Percentiles rank a stretch among this genome's conserved stretches.
phyloP scores from a whole-genome alignment of 495 filamentous ascomycete genomes.

The Penicillium daleae region DNA sequence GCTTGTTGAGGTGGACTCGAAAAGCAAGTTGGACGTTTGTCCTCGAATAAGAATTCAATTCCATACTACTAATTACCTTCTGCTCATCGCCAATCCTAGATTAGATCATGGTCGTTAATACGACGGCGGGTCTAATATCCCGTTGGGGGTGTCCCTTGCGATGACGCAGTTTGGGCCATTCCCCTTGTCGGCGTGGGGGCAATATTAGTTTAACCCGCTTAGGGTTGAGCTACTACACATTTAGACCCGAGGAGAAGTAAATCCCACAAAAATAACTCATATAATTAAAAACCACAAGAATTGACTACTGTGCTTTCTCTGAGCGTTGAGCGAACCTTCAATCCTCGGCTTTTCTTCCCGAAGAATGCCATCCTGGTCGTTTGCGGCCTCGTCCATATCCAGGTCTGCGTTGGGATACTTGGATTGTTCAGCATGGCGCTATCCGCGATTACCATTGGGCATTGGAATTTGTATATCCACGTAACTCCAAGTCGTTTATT shows the following conservation, averaged over 20 bases:
- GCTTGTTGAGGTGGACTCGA: no score
- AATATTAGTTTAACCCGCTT: not conserved
- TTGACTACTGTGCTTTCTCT: no score
- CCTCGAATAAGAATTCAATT: no score
- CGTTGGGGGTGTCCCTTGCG: not conserved
- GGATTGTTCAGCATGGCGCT: not conserved
- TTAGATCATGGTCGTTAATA: not conserved
- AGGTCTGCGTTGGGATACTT: not conserved
- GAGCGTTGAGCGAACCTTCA: no score
- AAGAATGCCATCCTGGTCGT: not conserved
- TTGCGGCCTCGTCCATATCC: not conserved
- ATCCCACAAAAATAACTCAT: not conserved
- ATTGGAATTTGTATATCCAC: not conserved
- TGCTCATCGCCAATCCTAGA: not conserved
- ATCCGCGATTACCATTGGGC: not conserved
- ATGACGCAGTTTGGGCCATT: not conserved
- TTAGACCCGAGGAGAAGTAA: not conserved
- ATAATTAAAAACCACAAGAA: not conserved
- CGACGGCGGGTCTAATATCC: not conserved
- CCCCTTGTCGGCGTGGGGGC: not conserved
- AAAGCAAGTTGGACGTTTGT: no score
- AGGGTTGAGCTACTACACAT: not conserved
- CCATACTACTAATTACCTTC: no score
- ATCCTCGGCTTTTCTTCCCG: not conserved
- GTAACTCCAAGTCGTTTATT: not conserved